A percentile compares a stretch with the other conserved stretches of the same genome.
Evolutionary conservation across 1,284 basidiomycete species (phyloP).

Genomic region (Vanrija humicola): DNA sequence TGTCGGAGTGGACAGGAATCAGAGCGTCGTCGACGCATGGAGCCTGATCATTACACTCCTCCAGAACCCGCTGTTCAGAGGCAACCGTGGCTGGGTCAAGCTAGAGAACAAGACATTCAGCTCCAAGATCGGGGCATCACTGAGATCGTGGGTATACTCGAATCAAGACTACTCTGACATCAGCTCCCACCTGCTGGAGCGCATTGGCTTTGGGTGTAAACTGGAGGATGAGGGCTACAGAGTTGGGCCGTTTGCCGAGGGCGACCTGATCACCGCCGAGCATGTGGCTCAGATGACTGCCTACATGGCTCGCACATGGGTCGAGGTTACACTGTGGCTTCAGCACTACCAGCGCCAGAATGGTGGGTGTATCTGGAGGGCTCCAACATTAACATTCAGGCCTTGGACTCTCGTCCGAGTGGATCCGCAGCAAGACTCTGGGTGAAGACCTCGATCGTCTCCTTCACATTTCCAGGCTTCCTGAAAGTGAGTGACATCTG

Average conservation of each 20-base stretch:
- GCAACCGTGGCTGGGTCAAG: conserved; percentile 38
- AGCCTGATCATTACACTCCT: conserved; percentile 31
- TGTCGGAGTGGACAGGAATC: conserved; percentile 11
- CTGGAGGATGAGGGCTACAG: conserved; percentile 29
- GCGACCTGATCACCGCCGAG: conserved; percentile 19
- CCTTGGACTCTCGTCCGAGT: background rate
- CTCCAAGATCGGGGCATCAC: conserved; percentile 26
- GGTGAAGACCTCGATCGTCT: conserved; percentile 12
- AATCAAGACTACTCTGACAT: background rate
- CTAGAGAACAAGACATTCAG: conserved; percentile 32
- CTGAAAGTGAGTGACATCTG: conserved; percentile 1
- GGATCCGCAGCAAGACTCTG: conserved; percentile 9
- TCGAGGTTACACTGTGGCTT: conserved; percentile 33
- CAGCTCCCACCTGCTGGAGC: conserved; percentile 34
- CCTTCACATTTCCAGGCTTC: conserved; percentile 9
- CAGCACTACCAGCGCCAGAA: conserved; percentile 15
- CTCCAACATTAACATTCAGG: background rate
- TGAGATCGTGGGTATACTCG: conserved; percentile 23
- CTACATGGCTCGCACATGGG: conserved; percentile 42
- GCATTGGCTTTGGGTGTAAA: conserved; percentile 38
- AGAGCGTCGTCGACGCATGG: conserved; percentile 37
- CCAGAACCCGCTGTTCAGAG: conserved; percentile 38
- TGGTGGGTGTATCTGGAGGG: conserved; percentile 15
- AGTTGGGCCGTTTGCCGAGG: conserved; percentile 32
- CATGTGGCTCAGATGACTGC: conserved; percentile 32